phyloP scores from a whole-genome alignment of 352 stramenopile genomes.

The Globisporangium spiculum region DNA sequence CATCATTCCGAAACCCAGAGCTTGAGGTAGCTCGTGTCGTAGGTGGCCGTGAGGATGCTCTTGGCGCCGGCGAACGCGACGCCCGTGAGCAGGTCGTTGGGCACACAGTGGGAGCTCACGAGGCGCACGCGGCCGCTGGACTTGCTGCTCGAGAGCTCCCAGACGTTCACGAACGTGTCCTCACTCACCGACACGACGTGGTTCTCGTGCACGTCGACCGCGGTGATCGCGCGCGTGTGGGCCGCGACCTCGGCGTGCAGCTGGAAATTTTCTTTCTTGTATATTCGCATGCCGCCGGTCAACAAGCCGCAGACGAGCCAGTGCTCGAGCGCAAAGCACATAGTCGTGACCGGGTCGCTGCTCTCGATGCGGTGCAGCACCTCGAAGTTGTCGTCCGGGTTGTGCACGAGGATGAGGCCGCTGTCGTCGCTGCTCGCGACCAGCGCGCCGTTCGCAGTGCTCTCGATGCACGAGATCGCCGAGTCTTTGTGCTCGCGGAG shows the following conservation, averaged over 20 bases:
- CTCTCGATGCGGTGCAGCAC: conserved; percentile 53
- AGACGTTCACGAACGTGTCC: conserved; percentile 81
- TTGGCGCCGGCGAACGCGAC: conserved; percentile 50
- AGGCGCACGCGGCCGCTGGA: conserved; percentile 34
- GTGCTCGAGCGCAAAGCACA: conserved; percentile 53
- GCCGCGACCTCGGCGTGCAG: conserved; percentile 64
- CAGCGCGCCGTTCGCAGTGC: conserved; percentile 29
- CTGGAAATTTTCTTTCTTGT: conserved; percentile 38
- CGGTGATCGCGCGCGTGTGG: conserved; percentile 67
- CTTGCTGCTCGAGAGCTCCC: conserved; percentile 41
- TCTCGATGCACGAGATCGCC: conserved; percentile 60
- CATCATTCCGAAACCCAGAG: conserved; percentile 58
- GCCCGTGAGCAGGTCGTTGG: conserved; percentile 63
- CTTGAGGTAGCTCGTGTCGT: conserved; percentile 71
- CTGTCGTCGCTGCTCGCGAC: conserved; percentile 60
- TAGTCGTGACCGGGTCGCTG: conserved; percentile 39
- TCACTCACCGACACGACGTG: conserved; percentile 63
- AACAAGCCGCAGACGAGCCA: conserved; percentile 61
- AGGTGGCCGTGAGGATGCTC: conserved; percentile 52
- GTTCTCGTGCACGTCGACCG: conserved; percentile 48
- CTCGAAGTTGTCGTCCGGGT: conserved; percentile 51
- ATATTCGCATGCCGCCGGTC: conserved; percentile 58
- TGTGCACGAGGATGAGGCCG: conserved; percentile 56
- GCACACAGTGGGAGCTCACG: conserved; percentile 53
- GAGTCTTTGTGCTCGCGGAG: conserved; percentile 48